phyloP scores from a whole-genome alignment of 2,329 filamentous ascomycete species.

The Elsinoe ampelina region DNA sequence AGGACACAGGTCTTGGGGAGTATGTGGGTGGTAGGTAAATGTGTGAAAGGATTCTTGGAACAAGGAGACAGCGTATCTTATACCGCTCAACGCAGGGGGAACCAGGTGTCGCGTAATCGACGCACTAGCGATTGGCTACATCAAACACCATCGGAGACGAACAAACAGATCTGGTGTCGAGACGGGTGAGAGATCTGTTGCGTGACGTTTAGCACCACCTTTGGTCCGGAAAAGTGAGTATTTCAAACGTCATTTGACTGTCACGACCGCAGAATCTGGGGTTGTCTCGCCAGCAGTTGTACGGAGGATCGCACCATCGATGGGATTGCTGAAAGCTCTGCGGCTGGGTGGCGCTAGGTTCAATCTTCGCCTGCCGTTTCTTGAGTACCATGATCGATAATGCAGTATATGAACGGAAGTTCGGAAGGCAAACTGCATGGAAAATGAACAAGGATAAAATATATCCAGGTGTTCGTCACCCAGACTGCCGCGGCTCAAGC shows the following conservation, averaged over 20 bases:
- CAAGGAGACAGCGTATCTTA: background rate
- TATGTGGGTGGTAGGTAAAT: background rate
- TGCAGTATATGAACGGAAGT: background rate
- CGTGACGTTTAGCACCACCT: slow-evolving; percentile 2
- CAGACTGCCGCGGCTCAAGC: background rate
- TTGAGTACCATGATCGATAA: background rate
- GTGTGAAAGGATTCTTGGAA: background rate
- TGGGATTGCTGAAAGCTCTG: background rate
- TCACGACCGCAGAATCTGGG: slow-evolving; percentile 7
- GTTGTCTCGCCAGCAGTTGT: slow-evolving; percentile 7
- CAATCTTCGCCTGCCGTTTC: background rate
- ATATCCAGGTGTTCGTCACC: background rate
- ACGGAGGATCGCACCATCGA: background rate
- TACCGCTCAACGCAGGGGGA: background rate
- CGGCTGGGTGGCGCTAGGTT: background rate
- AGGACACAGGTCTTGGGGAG: too few relatives aligned
- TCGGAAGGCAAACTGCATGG: background rate
- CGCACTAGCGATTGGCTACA: slow-evolving; percentile 8
- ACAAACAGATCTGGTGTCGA: background rate
- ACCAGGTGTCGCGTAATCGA: background rate
- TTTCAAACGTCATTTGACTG: slow-evolving; percentile 7
- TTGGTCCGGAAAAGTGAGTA: background rate
- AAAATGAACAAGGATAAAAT: background rate
- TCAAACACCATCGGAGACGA: background rate
- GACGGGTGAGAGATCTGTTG: background rate